phyloP scores from a whole-genome alignment of 2,329 filamentous ascomycete species.

The Aureobasidium subglaciale region DNA sequence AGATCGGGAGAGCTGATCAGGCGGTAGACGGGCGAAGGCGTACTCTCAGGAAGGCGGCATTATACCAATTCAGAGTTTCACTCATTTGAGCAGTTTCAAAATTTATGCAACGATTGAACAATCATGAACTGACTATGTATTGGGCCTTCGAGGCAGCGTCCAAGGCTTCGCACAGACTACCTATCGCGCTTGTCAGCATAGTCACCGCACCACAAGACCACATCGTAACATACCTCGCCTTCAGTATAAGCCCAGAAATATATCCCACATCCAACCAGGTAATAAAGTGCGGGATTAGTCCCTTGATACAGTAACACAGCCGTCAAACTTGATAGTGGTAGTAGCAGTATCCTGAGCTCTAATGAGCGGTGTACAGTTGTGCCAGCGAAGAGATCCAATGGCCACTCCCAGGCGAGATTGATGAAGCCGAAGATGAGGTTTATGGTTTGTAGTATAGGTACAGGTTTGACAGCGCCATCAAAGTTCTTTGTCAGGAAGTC shows the following conservation, averaged over 20 bases:
- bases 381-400: slow-evolving; percentile 68
- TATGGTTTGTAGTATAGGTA: slow-evolving; percentile 83
- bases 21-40: too few relatives aligned
- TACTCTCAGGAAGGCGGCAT: too few relatives aligned
- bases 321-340: slow-evolving; percentile 70
- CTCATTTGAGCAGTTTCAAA: too few relatives aligned
- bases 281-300: slow-evolving; percentile 88
- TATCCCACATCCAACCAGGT: slow-evolving; percentile 72
- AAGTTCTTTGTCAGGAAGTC: slow-evolving; percentile 91
- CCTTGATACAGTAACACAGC: slow-evolving; percentile 81
- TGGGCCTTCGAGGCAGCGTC: slow-evolving; percentile 35
- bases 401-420: slow-evolving; percentile 86
- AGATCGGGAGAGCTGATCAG: too few relatives aligned
- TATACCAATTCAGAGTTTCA: too few relatives aligned
- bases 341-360: slow-evolving; percentile 72
- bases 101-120: too few relatives aligned
- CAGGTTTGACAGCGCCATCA: slow-evolving; percentile 74
- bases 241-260: slow-evolving; percentile 98
- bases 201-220: not conserved
- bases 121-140: too few relatives aligned
- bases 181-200: slow-evolving; percentile 23
- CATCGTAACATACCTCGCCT: slow-evolving; percentile 67
- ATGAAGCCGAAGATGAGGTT: slow-evolving; percentile 77
- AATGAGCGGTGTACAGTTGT: slow-evolving; percentile 76
- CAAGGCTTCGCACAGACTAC: slow-evolving; percentile 44